These are phyloP conservation scores for Trichoderma afroharzianum DNA, from an alignment of 2,329 filamentous ascomycete species.

Conservation along the genomic window DNA sequence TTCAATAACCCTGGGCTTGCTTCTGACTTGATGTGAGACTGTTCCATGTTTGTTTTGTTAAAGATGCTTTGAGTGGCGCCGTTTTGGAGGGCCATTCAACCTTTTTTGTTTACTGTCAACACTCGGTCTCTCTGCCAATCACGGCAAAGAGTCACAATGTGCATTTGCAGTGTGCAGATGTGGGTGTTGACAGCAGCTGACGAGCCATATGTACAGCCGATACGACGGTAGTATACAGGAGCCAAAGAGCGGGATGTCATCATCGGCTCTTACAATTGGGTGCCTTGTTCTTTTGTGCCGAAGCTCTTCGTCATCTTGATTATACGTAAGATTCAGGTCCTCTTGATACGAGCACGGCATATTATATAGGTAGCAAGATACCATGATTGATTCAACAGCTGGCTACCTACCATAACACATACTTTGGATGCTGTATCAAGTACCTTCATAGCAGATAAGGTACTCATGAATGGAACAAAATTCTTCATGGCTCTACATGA, in stretches of 20 bases:
- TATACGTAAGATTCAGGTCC: not conserved
- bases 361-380: not conserved
- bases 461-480: not conserved
- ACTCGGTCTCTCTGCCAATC: not conserved
- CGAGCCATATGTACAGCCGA: not conserved
- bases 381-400: not conserved
- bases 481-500: not conserved
- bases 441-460: not conserved
- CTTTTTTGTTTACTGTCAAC: conserved; percentile 12
- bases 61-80: not conserved
- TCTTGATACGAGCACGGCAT: not conserved
- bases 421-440: not conserved
- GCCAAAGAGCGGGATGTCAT: not conserved
- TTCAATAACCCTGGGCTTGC: not conserved
- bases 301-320: not conserved
- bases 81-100: not conserved
- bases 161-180: not conserved
- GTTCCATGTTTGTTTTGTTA: not conserved
- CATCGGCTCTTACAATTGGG: not conserved
- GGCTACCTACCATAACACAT: not conserved
- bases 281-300: not conserved
- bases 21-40: not conserved
- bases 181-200: not conserved
- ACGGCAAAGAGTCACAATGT: not conserved
- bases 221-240: not conserved